Evolutionary conservation across 2,329 filamentous ascomycete species (phyloP), one percentile per base, ranked within the genome.

Genomic region (Aciculosporium take): DNA sequence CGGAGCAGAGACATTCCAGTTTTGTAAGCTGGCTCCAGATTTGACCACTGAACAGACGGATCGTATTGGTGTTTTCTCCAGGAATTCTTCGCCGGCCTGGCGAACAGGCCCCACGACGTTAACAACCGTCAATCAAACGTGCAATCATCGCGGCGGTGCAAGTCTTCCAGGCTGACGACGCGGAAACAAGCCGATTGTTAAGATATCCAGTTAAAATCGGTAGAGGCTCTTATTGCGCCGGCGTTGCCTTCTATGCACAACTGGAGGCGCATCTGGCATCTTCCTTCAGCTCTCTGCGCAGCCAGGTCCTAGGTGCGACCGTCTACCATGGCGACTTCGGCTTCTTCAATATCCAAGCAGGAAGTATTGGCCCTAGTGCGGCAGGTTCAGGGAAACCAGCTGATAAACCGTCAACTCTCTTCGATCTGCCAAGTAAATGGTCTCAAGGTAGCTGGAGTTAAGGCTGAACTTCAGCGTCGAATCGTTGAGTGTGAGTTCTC

Each of bases 381-480:
- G 46, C 60, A 64, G 41, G 60, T 69, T 13, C 60, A 68, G 45
- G 58, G 58, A 33, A 64, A 58, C 28, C 49, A 60, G 10, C 58
- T 77, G 18, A 61, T 74, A 24, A 76, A 76, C 53, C 63, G 67
- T 17, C 79, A 88, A 52, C 72, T 95, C 37, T 84, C 86, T 52
- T 71, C 71, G 40, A 80, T 96, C 49, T 83, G 89, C 55, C 73
- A 76, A 48, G 67, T 74, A 46, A 84, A 94, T 63, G 74, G 78
- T 36, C 67, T 94, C 28, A 73, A 76, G 49, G 81, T 84, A 46
- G 84, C 81, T 23, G 91, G 91, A 17, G 81, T 91, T 53, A 98
- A 98, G 68, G 76, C 78, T 27, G 74, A 83, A 32, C 67, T 96
- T 45, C 87, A 94, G 62, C 65, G 67, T 44, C 80, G 89, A 53